Evolutionary conservation across 1,139 yeast species (phyloP).

Genomic region (Protomyces lactucae-debilis): DNA sequence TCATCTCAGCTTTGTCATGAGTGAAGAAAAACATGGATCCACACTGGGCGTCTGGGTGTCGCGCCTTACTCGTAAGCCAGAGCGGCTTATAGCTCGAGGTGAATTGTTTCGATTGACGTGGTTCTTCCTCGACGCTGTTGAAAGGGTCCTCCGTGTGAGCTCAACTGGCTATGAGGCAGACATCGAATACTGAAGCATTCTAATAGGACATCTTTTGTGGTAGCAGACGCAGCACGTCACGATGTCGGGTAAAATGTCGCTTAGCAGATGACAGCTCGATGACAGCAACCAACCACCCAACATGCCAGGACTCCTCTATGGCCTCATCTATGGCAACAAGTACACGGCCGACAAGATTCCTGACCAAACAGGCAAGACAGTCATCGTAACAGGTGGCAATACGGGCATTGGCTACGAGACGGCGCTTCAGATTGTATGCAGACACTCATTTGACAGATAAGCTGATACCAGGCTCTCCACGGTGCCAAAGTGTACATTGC

Average conservation of each 20-base stretch:
- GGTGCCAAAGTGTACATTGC: slow-evolving; percentile 47
- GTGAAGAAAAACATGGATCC: no score
- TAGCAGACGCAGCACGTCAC: neutral
- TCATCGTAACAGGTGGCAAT: slow-evolving; percentile 33
- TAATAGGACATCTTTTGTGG: neutral
- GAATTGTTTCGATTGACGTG: no score
- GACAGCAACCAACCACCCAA: neutral
- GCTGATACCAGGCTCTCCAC: slow-evolving; percentile 33
- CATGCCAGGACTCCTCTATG: slow-evolving; percentile 20
- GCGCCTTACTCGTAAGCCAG: no score
- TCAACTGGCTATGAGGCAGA: neutral
- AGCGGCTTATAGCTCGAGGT: no score
- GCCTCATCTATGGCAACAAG: slow-evolving; percentile 35
- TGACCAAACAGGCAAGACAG: slow-evolving; percentile 43
- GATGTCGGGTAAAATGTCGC: neutral
- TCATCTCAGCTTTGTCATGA: no score
- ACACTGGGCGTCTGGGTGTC: no score
- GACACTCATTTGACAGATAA: neutral
- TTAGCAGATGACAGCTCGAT: no score
- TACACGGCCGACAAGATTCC: slow-evolving; percentile 45
- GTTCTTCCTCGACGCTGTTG: no score
- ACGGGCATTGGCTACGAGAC: slow-evolving; percentile 33
- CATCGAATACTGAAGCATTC: neutral
- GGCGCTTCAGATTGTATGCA: slow-evolving; percentile 27
- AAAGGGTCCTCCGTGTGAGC: neutral